phyloP scores from a whole-genome alignment of 768 basidiomycete genomes.

The Tulasnella sp. region DNA sequence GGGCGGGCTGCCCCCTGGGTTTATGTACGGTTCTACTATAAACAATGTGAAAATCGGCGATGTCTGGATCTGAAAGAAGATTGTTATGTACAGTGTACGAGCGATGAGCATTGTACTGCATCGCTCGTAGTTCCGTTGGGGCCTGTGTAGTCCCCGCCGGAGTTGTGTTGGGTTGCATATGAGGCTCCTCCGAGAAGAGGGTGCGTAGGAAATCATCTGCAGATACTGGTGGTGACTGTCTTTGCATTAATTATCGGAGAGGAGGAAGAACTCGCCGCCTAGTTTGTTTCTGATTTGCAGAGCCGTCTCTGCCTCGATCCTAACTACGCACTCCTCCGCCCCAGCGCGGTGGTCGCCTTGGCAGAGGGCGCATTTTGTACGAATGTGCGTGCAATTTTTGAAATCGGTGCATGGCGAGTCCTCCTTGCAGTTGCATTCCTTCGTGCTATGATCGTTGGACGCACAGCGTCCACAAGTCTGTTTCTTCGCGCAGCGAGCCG shows the following conservation, averaged over 20 bases:
- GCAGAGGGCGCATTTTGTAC: conserved; percentile 16
- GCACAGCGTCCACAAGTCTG: conserved; percentile 7
- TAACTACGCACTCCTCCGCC: background rate
- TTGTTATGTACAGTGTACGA: background rate
- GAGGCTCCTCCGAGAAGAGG: background rate
- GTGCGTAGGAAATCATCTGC: background rate
- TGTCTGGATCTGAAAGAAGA: conserved; percentile 4
- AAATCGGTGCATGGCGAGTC: background rate
- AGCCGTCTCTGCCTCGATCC: background rate
- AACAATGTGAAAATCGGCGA: conserved; percentile 23
- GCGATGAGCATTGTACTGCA: conserved; percentile 13
- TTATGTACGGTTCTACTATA: conserved; percentile 20
- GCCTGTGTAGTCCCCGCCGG: background rate
- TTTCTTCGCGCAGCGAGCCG: conserved; percentile 12
- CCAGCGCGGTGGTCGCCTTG: conserved; percentile 15
- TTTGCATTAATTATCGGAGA: background rate
- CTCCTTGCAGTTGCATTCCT: background rate
- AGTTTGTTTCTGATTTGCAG: background rate
- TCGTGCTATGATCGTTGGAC: background rate
- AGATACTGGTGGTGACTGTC: background rate
- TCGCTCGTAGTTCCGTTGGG: background rate
- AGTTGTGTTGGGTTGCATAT: background rate
- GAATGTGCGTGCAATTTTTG: conserved; percentile 6
- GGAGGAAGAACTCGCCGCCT: background rate
- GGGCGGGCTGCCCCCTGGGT: background rate